Base-by-base conservation (phyloP, 164 flowering plant genomes). In the Cinnamomum micranthum region DNA sequence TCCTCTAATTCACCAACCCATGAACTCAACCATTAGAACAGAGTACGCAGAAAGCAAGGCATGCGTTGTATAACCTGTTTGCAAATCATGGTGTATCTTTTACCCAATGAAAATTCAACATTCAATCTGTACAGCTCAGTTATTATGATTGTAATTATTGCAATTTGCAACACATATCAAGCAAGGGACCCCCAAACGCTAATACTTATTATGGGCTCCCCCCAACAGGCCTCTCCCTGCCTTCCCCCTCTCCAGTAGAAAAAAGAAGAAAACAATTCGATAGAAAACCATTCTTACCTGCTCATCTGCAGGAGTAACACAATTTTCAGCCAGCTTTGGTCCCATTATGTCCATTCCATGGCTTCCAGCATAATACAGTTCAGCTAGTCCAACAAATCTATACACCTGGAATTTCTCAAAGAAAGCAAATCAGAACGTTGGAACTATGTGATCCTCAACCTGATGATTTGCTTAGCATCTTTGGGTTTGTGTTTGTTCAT, bases 351-450 rank as follows among this genome's bases (percentile, higher is more conserved):
- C 77, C 77, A 75, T 75, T 33, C 77, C 77, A 59, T 75, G 77
- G 24, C 77, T 75, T 14, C 77, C 77, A 20, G 77, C 77, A 69
- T 75, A 75, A 28, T 75, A 69, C 11, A 75, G 91, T 76, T 87
- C 92, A 7, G 84, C 76, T 70, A 92, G 77, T 75, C 74, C 80
- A 2, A 92, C 97, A 68, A 75, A 75, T 58, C 31, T 67, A 75
- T 68, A 75, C n/a, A 75, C 77, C 77, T 75, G 67, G 52, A 28
- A 11, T 31, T 27, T 11, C 6, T 64, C 20, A 22, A 10, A 19
- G 67, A 19, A 15, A 23, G 22, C 11, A 64, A 64, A 64, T 19
- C 11, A 31, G 33, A 31, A 31, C 5, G 33, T 31, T 31, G 33
- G 33, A 31, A 31, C 33, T 4, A 31, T 31, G 33, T 4, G 33